Percentiles rank a stretch among this genome's conserved stretches.
phyloP scores from a whole-genome alignment of 2,329 filamentous ascomycete species.

The Lanzia echinophila region DNA sequence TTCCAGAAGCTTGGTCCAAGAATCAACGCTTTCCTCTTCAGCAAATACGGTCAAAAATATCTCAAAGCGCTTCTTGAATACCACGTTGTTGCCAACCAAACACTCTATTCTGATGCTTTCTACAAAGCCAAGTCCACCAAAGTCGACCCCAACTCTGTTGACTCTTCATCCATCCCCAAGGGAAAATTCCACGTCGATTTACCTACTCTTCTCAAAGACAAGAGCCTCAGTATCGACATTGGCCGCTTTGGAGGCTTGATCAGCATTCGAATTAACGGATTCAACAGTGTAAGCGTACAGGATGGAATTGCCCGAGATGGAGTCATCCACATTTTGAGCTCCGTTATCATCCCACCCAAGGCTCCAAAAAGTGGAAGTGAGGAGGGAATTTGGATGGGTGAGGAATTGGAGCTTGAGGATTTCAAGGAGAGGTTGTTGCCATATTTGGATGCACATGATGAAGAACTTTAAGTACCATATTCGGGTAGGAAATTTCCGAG shows the following conservation, averaged over 20 bases:
- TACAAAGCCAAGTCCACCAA: constrained; percentile 45
- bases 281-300: constrained; percentile 54
- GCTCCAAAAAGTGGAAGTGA: constrained; percentile 26
- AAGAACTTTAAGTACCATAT: constrained; percentile 13
- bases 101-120: constrained; percentile 77
- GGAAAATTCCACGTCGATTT: constrained; percentile 57
- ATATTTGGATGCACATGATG: constrained; percentile 10
- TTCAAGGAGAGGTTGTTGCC: constrained; percentile 39
- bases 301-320: constrained; percentile 73
- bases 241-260: constrained; percentile 60
- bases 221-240: constrained; percentile 65
- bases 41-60: constrained; percentile 66
- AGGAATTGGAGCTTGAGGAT: constrained; percentile 52
- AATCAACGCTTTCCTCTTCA: constrained; percentile 81
- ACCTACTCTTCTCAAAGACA: constrained; percentile 62
- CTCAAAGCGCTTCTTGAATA: constrained; percentile 74
- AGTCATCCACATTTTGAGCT: constrained; percentile 70
- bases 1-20: constrained; percentile 66
- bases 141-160: constrained; percentile 16
- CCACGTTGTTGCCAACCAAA: constrained; percentile 66
- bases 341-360: constrained; percentile 68
- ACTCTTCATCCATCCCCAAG: constrained; percentile 21
- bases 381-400: constrained; percentile 44
- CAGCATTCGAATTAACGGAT: constrained; percentile 69
- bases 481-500: not conserved